Evolutionary conservation across 345 rosid species (phyloP), one percentile per base, ranked within the genome.

Genomic region (Brassica nigra): DNA sequence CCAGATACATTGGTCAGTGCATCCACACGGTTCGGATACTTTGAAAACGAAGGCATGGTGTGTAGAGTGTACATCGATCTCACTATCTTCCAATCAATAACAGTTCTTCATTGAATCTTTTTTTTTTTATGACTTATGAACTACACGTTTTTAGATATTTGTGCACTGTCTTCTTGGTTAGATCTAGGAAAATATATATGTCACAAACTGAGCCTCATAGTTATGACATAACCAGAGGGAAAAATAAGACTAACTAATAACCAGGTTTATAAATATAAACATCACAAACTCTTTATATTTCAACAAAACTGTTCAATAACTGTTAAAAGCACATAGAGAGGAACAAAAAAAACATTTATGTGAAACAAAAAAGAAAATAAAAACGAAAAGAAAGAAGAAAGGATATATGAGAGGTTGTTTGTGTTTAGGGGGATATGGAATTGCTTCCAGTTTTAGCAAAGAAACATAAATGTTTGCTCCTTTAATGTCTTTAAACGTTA

Each of bases 391-490:
- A n/a, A 16, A 66, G 11, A 70, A 65, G 6, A 64, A 65, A 55
- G 27, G 34, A 78, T 65, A 66, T 14, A 66, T 58, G 68, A 66
- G 74, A 66, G 49, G 63, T 70, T 2, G 39, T 16, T 11, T 71
- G 70, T 62, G 66, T 28, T 23, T n/a, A 2, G 23, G 4, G 42
- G 68, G 44, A 79, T 29, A 73, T 49, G 61, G 78, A 68, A 68
- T 79, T 74, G 78, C 82, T 79, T 79, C 82, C 54, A 62, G 9
- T 1, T 73, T 68, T 79, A 79, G 82, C 74, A 79, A 74, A 74
- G 75, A 68, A 74, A 62, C 78, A 59, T 68, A 74, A 47, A 47
- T 70, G 54, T 66, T 71, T 62, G 15, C 14, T 16, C 37, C 78
- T 74, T 68, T 79, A 62, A 68, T 68, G 36, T 28, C 42, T 79